phyloP scores from a whole-genome alignment of 2,329 filamentous ascomycete species.

The Magnaporthiopsis poae region DNA sequence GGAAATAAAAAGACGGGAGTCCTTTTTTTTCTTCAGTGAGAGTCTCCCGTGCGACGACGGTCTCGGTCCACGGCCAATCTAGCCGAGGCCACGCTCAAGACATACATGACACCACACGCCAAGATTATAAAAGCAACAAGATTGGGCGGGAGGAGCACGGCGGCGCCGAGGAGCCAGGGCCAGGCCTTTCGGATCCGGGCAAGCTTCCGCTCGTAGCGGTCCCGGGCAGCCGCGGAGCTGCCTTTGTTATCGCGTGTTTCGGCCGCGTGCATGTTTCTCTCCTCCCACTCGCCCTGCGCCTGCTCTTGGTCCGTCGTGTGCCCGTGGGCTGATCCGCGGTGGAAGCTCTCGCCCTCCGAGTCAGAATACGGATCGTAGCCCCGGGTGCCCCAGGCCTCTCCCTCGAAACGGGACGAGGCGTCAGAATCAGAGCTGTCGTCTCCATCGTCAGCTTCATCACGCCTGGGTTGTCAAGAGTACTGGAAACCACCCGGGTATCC shows the following conservation, averaged over 20 bases:
- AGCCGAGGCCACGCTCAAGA: slow-evolving; percentile 22
- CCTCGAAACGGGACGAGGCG: neutral
- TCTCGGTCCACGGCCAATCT: neutral
- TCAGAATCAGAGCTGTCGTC: neutral
- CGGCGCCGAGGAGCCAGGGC: slow-evolving; percentile 30
- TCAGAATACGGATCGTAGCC: neutral
- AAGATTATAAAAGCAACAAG: slow-evolving; percentile 28
- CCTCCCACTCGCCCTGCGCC: slow-evolving; percentile 21
- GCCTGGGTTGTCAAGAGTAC: slow-evolving; percentile 38
- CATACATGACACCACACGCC: slow-evolving; percentile 29
- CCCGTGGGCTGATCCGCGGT: slow-evolving; percentile 11
- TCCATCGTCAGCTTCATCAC: slow-evolving; percentile 20
- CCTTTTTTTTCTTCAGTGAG: neutral
- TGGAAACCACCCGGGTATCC: slow-evolving; percentile 31
- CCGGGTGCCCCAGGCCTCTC: neutral
- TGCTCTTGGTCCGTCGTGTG: neutral
- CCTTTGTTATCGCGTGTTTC: slow-evolving; percentile 20
- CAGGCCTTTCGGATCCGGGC: slow-evolving; percentile 33
- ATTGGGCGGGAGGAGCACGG: slow-evolving; percentile 37
- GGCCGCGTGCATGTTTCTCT: slow-evolving; percentile 16
- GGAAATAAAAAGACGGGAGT: neutral
- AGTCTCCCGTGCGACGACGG: neutral
- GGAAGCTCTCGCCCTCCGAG: slow-evolving; percentile 1
- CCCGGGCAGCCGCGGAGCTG: slow-evolving; percentile 20
- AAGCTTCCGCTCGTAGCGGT: slow-evolving; percentile 28